Percentiles rank a stretch among this genome's conserved stretches.
These are phyloP conservation scores for Hypericum perforatum DNA, from an alignment of 345 rosid genomes.

Conservation along the genomic window DNA sequence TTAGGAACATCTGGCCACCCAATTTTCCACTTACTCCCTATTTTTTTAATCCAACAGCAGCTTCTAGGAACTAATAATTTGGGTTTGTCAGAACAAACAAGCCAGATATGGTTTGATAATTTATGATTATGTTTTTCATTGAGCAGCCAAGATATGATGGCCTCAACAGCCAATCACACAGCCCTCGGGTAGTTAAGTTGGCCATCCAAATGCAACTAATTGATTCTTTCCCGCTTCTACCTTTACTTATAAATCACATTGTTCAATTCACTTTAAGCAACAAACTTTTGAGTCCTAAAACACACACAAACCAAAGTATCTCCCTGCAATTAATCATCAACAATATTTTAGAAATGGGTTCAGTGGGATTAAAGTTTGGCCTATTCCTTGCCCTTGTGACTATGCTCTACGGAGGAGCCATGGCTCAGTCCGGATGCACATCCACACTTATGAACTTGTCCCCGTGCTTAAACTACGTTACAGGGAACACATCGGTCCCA, in stretches of 20 bases:
- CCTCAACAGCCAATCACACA: no score
- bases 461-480: conserved; percentile 30
- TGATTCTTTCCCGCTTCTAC: background rate
- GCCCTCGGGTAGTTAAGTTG: background rate
- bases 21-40: no score
- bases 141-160: no score
- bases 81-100: no score
- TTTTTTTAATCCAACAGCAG: no score
- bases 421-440: conserved; percentile 30
- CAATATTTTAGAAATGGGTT: conserved; percentile 23
- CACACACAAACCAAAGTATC: background rate
- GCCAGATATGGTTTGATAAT: no score
- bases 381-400: conserved; percentile 25
- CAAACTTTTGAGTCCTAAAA: background rate
- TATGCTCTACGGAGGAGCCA: conserved; percentile 13
- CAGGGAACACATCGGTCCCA: conserved; percentile 7
- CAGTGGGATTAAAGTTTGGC: conserved; percentile 12
- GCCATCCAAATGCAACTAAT: background rate
- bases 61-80: no score
- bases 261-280: background rate
- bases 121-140: no score
- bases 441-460: conserved; percentile 17
- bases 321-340: background rate
- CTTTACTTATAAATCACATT: background rate
- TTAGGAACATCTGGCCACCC: no score